These are phyloP conservation scores for Phytophthora palmivora DNA, from an alignment of 352 stramenopile species.

Conservation along the genomic window DNA sequence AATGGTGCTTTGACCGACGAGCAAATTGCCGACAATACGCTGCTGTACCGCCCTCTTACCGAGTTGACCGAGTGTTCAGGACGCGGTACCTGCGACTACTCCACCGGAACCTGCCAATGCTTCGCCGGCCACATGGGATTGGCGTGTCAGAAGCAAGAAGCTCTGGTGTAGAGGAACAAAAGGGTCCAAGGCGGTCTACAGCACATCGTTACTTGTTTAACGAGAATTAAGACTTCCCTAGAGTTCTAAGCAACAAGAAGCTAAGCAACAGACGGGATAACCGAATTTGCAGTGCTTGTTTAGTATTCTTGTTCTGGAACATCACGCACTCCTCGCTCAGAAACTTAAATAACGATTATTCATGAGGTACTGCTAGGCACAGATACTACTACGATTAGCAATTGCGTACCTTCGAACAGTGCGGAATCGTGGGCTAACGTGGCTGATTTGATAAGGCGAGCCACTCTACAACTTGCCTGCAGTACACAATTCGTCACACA, in stretches of 20 bases:
- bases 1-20: not conserved
- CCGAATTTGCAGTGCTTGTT: not conserved
- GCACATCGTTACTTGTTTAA: too few relatives aligned
- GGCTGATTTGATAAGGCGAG: slow-evolving; percentile 60
- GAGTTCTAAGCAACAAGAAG: not conserved
- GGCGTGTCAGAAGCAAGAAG: slow-evolving; percentile 68
- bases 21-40: not conserved
- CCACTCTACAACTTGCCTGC: slow-evolving; percentile 49
- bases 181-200: too few relatives aligned
- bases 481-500: not conserved
- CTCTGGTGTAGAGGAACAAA: slow-evolving; percentile 16
- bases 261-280: not conserved
- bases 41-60: slow-evolving; percentile 33
- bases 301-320: slow-evolving; percentile 28
- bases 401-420: slow-evolving; percentile 52
- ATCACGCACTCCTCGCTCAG: slow-evolving; percentile 36
- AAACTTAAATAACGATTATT: slow-evolving; percentile 22
- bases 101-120: slow-evolving; percentile 64
- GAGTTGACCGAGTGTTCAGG: slow-evolving; percentile 69
- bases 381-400: too few relatives aligned
- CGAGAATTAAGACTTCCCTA: not conserved
- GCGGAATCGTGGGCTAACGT: slow-evolving; percentile 41
- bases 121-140: slow-evolving; percentile 79
- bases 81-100: slow-evolving; percentile 64
- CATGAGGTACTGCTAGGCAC: slow-evolving; percentile 1